Percentiles rank a stretch among this genome's conserved stretches.
These are phyloP conservation scores for Amanita brunnescens DNA, from an alignment of 768 basidiomycete genomes.

Conservation along the genomic window DNA sequence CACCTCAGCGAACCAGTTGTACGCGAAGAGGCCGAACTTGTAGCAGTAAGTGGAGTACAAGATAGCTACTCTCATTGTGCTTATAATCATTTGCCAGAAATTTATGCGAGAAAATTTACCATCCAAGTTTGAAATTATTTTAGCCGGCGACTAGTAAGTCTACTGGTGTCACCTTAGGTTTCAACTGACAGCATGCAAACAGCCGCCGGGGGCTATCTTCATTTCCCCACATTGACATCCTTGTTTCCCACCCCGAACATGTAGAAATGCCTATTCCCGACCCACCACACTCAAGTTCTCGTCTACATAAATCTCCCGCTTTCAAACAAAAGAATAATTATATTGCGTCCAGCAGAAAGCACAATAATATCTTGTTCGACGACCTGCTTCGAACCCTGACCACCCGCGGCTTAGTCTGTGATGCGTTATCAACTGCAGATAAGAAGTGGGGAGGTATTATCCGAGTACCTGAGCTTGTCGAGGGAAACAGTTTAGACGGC, in stretches of 20 bases:
- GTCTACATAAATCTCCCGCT: slow-evolving; percentile 7
- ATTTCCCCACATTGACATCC: slow-evolving; percentile 30
- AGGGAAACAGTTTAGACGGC: slow-evolving; percentile 12
- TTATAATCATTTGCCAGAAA: slow-evolving; percentile 24
- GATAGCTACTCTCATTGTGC: neutral
- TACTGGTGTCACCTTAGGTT: neutral
- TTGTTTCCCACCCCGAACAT: slow-evolving; percentile 38
- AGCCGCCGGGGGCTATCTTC: slow-evolving; percentile 40
- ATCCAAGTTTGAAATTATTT: slow-evolving; percentile 36
- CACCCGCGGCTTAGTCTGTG: slow-evolving; percentile 36
- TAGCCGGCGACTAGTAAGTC: slow-evolving; percentile 54
- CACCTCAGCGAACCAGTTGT: slow-evolving; percentile 28
- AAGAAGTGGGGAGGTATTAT: slow-evolving; percentile 46
- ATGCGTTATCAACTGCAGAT: slow-evolving; percentile 20
- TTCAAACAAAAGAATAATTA: too few species aligned
- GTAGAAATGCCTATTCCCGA: slow-evolving; percentile 30
- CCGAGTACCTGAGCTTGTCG: slow-evolving; percentile 31
- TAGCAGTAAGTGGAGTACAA: slow-evolving; percentile 31
- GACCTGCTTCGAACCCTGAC: slow-evolving; percentile 19
- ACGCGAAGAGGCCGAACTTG: slow-evolving; percentile 32
- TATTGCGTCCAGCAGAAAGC: slow-evolving; percentile 8
- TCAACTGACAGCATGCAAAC: neutral
- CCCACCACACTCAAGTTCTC: slow-evolving; percentile 12
- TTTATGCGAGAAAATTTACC: slow-evolving; percentile 40
- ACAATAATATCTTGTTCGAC: neutral